A percentile compares a stretch with the other conserved stretches of the same genome.
Evolutionary conservation across 495 filamentous ascomycete species (phyloP).

Genomic region (Lindgomyces ingoldianus): DNA sequence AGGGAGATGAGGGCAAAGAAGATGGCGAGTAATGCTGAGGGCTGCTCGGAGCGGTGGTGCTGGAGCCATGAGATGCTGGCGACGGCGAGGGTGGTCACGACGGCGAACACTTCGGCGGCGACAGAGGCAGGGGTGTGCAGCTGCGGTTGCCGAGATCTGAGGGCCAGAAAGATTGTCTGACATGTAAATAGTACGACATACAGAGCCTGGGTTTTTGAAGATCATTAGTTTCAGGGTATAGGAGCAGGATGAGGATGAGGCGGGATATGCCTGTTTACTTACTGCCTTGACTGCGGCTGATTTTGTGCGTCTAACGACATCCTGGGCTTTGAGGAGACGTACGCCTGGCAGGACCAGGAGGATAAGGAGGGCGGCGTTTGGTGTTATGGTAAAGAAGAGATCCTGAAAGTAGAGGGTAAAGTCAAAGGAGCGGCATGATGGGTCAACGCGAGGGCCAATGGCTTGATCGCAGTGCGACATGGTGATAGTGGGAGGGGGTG

Average conservation of each 20-base stretch:
- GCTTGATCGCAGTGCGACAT: neutral
- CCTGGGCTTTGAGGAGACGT: neutral
- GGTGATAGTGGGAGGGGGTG: neutral
- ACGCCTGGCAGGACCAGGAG: neutral
- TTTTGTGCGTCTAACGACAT: neutral
- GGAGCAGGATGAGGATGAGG: neutral
- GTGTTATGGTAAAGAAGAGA: neutral
- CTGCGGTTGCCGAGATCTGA: slow-evolving; percentile 1
- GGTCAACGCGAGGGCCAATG: neutral
- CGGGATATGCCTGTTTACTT: neutral
- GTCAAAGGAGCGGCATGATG: neutral
- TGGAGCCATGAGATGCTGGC: slow-evolving; percentile 5
- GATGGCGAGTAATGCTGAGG: slow-evolving; percentile 3
- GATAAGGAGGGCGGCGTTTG: neutral
- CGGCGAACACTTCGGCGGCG: slow-evolving; percentile 3
- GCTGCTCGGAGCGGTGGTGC: slow-evolving; percentile 8
- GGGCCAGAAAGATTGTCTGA: neutral
- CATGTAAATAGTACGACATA: slow-evolving; percentile 4
- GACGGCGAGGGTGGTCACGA: slow-evolving; percentile 3
- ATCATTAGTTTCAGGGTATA: neutral
- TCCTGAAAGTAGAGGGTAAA: neutral
- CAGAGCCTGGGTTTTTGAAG: neutral
- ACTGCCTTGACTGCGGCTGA: neutral
- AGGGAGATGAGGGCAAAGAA: slow-evolving; percentile 5
- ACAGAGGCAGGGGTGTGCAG: slow-evolving; percentile 1